Base-by-base conservation (phyloP, 257 asterid species). In the Solanum clarkiae region DNA sequence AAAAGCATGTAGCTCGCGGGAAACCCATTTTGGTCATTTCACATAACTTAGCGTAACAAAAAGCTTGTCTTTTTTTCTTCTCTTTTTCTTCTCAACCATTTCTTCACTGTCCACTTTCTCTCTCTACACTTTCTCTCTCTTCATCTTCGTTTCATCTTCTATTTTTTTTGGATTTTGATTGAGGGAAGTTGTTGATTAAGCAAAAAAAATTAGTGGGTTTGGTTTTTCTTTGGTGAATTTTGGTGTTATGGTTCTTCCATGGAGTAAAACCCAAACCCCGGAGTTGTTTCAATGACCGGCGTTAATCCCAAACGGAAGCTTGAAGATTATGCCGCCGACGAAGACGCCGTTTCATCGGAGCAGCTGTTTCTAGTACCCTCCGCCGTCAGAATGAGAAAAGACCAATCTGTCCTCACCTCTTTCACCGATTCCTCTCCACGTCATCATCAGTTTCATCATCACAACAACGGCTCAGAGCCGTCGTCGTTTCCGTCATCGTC, bases 301-400 rank as follows among this genome's bases (percentile, higher is more conserved):
- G 32, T 62, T 71, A 42, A 62, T 79, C 85, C 92, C 17, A 95
- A 95, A 89, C 97, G 98, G 54, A 95, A 94, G 86, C 92, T 92
- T 59, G 98, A 95, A 29, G 98, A 94, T 80, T 91, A 69, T 62
- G 87, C 93, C 79, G 92, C 87, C 86, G 91, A 90, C 62, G 86
- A 63, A 24, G 85, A 88, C 22, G 86, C 82, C 79, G 85, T 26
- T 86, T 90, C 92, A 62, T 13, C 49, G 11, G 77, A 68, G 18
- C 49, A 68, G 18, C 49, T 32, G 36, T 18, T 22, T 62, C 16
- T 79, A 79, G 65, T 53, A 24, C 65, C 85, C 15, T 44, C 69
- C 60, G 56, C 86, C 56, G 54, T 84, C 84, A 91, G 93, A 84
- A 94, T 94, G 97, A 88, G 95, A 3, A 92, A 92, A 86, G 97